Conservation (phyloP, 257 asterid species). For the Cordia subcordata region DNA sequence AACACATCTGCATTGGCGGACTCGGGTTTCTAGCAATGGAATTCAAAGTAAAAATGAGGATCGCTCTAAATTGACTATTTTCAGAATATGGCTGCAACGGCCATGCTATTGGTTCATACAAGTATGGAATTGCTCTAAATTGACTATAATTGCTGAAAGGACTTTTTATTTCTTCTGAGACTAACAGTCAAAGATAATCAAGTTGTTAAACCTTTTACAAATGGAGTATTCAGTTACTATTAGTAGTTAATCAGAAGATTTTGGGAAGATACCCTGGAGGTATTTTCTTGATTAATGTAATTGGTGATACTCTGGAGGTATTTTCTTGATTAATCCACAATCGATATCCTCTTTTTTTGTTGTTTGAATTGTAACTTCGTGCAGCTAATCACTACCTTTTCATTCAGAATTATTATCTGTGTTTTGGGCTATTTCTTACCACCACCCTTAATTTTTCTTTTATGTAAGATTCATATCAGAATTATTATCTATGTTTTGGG, state of each 20-base stretch:
- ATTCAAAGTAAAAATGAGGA: slow-evolving; percentile 29
- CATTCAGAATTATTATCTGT: too few relatives aligned
- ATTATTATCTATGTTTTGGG: too few relatives aligned
- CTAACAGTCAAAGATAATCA: background rate
- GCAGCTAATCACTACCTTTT: slow-evolving; percentile 61
- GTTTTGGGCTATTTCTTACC: too few relatives aligned
- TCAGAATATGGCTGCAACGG: slow-evolving; percentile 78
- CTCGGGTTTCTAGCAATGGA: slow-evolving; percentile 55
- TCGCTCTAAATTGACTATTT: too few relatives aligned
- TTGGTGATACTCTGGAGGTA: slow-evolving; percentile 82
- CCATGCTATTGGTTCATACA: slow-evolving; percentile 96
- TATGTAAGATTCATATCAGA: too few relatives aligned
- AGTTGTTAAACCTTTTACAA: too few relatives aligned
- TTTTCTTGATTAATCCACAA: slow-evolving; percentile 7
- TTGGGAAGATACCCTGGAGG: slow-evolving; percentile 45
- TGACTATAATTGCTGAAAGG: background rate
- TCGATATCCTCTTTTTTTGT: slow-evolving; percentile 3
- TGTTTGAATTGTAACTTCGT: slow-evolving; percentile 4
- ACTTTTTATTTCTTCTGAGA: background rate
- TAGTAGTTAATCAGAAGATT: too few relatives aligned
- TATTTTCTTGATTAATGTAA: slow-evolving; percentile 67
- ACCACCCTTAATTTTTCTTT: too few relatives aligned
- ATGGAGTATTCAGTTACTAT: too few relatives aligned
- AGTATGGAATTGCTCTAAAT: slow-evolving; percentile 39
- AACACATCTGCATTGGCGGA: slow-evolving; percentile 34